These are phyloP conservation scores for Chrysoporthe cubensis DNA, from an alignment of 2,329 filamentous ascomycete genomes.

Conservation along the genomic window DNA sequence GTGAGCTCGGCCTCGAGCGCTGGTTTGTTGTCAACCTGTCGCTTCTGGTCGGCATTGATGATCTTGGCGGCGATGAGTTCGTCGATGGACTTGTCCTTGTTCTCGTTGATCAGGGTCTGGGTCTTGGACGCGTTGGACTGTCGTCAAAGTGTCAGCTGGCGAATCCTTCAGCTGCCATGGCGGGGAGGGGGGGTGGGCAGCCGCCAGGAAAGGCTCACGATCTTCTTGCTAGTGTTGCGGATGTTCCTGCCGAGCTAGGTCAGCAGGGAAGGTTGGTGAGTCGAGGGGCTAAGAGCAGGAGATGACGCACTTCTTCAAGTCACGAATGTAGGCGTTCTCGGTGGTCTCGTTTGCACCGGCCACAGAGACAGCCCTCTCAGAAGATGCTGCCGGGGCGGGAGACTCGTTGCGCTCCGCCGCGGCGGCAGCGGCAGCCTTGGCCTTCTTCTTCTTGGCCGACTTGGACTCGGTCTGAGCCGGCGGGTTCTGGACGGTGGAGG, in stretches of 20 bases:
- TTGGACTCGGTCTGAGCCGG: slow-evolving; percentile 65
- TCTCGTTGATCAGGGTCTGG: slow-evolving; percentile 69
- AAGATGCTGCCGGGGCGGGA: slow-evolving; percentile 55
- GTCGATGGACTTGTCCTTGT: slow-evolving; percentile 72
- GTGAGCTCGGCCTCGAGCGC: slow-evolving; percentile 68
- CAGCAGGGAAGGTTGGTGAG: background rate
- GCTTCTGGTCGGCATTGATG: slow-evolving; percentile 81
- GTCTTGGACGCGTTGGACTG: slow-evolving; percentile 74
- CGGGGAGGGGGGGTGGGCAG: background rate
- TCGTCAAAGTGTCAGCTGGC: slow-evolving; percentile 21
- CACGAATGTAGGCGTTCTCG: slow-evolving; percentile 82
- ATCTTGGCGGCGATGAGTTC: slow-evolving; percentile 72
- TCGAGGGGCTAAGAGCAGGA: slow-evolving; percentile 20
- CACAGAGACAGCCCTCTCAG: slow-evolving; percentile 54
- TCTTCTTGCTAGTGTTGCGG: slow-evolving; percentile 92
- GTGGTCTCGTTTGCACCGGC: slow-evolving; percentile 59
- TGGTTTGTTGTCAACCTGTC: slow-evolving; percentile 77
- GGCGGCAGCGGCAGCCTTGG: slow-evolving; percentile 45
- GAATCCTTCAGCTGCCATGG: background rate
- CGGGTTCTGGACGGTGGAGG: slow-evolving; percentile 65
- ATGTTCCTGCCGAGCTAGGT: slow-evolving; percentile 66
- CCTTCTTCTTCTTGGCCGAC: slow-evolving; percentile 71
- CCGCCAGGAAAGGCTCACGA: slow-evolving; percentile 61
- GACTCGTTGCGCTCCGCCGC: slow-evolving; percentile 54
- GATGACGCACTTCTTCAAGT: slow-evolving; percentile 79